Evolutionary conservation across 2,329 filamentous ascomycete species (phyloP), one percentile per base, ranked within the genome.

Genomic region (Penicillium hesseltinei): DNA sequence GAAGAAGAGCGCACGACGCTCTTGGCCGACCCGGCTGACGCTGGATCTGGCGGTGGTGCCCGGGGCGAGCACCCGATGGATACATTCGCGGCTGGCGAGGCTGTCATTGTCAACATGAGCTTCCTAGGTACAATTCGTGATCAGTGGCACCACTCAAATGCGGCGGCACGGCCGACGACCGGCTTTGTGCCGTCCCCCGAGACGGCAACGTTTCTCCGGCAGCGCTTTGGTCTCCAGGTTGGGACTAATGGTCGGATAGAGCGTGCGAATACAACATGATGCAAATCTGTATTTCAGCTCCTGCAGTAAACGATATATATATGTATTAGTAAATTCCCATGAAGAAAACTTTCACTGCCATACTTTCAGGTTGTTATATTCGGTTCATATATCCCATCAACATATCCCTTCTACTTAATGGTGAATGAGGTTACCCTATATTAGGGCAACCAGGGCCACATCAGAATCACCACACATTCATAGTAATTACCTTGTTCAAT

Each of bases 191-290:
- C 71, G 5, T 72, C 73, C 0, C 67, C 67, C 19, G 70, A 75
- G 50, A 71, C 73, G 15, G 70, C 73, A 21, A 69, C 69, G 2
- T 75, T 76, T 47, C 62, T 77, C 13, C 67, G 73, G 19, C 65
- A 71, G 54, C 63, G 72, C n/a, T 73, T 76, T 48, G 73, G 73
- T n/a, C 58, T 76, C 21, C 73, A 73, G 49, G 65, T 76, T 54
- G 68, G 70, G 6, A 50, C 69, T 31, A 66, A 74, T 59, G 73
- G 73, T 29, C 70, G 73, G 5, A 59, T 75, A 44, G 67, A 70
- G 38, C 63, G 73, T 36, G 66, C 73, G 49, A 54, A 66, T 51
- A 13, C 39, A 51, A 51, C 19, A n/a, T 58, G 59, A 58, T 21
- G 6, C 38, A 42, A 15, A 42, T 47, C 29, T 52, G 33, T 50